Conservation (phyloP, 352 stramenopile species). For the Pythium brachiatum region DNA sequence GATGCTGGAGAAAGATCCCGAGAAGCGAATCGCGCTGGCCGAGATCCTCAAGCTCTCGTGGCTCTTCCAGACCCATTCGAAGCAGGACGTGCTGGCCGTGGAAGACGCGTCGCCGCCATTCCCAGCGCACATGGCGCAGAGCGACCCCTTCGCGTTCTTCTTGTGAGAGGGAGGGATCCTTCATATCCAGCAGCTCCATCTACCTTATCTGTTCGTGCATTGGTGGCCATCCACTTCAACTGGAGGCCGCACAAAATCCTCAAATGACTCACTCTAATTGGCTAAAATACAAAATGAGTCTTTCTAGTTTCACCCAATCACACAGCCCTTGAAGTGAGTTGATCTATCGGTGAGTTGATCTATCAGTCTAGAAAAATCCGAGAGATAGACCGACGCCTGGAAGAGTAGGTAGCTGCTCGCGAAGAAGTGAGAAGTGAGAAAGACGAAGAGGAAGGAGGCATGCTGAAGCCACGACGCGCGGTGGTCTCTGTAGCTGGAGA, state of each 20-base stretch:
- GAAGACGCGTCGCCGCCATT: conserved; percentile 15
- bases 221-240: neutral
- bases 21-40: conserved; percentile 41
- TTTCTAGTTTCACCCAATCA: conserved; percentile 13
- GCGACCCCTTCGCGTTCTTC: conserved; percentile 27
- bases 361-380: neutral
- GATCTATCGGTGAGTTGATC: conserved; percentile 1
- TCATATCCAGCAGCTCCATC: neutral
- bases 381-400: conserved; percentile 1
- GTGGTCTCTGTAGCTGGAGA: conserved; percentile 24
- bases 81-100: conserved; percentile 11
- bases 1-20: conserved; percentile 56
- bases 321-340: conserved; percentile 22
- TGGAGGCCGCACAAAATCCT: neutral
- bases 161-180: neutral
- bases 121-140: conserved; percentile 13
- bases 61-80: conserved; percentile 37
- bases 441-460: neutral
- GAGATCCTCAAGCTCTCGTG: conserved; percentile 57
- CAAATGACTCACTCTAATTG: conserved; percentile 12
- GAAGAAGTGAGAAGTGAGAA: neutral
- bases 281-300: conserved; percentile 17
- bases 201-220: neutral
- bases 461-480: neutral
- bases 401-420: neutral